phyloP scores from a whole-genome alignment of 2,329 filamentous ascomycete species.

The Achaetomium macrosporum region DNA sequence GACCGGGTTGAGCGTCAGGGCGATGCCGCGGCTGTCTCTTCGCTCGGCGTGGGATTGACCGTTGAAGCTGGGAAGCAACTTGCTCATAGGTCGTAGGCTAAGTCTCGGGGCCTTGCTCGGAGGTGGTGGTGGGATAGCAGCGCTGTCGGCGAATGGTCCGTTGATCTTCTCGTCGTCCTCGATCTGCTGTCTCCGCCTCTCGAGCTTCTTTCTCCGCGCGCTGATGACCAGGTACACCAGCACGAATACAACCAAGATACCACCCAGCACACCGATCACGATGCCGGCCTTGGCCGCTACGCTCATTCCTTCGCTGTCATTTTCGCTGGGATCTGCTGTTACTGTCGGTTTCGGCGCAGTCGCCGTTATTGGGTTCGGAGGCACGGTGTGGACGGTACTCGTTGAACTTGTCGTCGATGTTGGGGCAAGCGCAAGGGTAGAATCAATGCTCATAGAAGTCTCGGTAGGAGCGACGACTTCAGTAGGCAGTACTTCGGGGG shows the following conservation, averaged over 20 bases:
- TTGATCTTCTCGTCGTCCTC: slow-evolving; percentile 60
- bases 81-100: slow-evolving; percentile 76
- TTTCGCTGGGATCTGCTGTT: slow-evolving; percentile 18
- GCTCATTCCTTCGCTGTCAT: slow-evolving; percentile 30
- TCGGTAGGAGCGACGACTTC: neutral
- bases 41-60: slow-evolving; percentile 36
- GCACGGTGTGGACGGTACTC: slow-evolving; percentile 12
- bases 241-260: slow-evolving; percentile 60
- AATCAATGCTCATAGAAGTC: neutral
- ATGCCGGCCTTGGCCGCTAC: slow-evolving; percentile 67
- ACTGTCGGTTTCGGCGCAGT: slow-evolving; percentile 18
- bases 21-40: slow-evolving; percentile 44
- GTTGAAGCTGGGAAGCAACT: slow-evolving; percentile 66
- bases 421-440: slow-evolving; percentile 26
- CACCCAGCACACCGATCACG: slow-evolving; percentile 71
- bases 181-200: slow-evolving; percentile 40
- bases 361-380: slow-evolving; percentile 12
- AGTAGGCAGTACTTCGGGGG: neutral
- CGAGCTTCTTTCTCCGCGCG: slow-evolving; percentile 61
- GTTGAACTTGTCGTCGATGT: neutral
- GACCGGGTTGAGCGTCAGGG: slow-evolving; percentile 32
- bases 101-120: slow-evolving; percentile 65
- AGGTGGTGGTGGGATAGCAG: slow-evolving; percentile 29
- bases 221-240: slow-evolving; percentile 67
- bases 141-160: slow-evolving; percentile 33